Evolutionary conservation across 257 asterid genomes (phyloP), one percentile per base, ranked within the genome.

Genomic region (Penstemon newberryi): DNA sequence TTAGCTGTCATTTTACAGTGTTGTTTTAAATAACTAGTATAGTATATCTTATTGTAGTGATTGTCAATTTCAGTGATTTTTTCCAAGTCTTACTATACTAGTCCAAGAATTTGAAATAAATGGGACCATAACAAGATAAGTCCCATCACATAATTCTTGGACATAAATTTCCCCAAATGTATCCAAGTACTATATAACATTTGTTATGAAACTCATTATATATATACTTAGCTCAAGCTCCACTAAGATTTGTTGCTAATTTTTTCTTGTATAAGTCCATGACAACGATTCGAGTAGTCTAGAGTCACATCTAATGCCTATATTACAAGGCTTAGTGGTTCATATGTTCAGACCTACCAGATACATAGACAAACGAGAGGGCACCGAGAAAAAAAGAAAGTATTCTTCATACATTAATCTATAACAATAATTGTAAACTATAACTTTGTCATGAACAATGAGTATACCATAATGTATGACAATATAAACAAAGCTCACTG

Each of bases 181-280:
- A 25, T 63, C 42, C 19, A 18, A 60, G 47, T 44, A 72, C 56
- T 53, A 40, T 40, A 40, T 37, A 44, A 42, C 46, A 41, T 36
- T 60, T 3, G 43, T 59, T 60, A 36, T 66, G 38, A 44, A 53
- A 62, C 54, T 61, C 15, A 50, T 25, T 1, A 2, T 50, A 57
- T 7, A 73, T 50, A 57, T 7, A 73, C 43, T 60, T 74, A 66
- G 38, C 71, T 77, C 73, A 73, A 64, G 67, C 65, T 69, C 70
- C 76, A 65, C 79, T 13, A 59, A 59, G 7, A 19, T 3, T 58
- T 70, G 64, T 13, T 25, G 55, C 49, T 63, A 65, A 53, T 65
- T 7, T 63, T 77, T 68, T 72, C 8, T 44, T 66, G 72, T 66
- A 67, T 67, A 71, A 79, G 73, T 67, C 70, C 65, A 63, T 60